Percentiles rank a stretch among this genome's conserved stretches.
phyloP scores from a whole-genome alignment of 139 green algal species.

The Zygnema circumcarinatum region DNA sequence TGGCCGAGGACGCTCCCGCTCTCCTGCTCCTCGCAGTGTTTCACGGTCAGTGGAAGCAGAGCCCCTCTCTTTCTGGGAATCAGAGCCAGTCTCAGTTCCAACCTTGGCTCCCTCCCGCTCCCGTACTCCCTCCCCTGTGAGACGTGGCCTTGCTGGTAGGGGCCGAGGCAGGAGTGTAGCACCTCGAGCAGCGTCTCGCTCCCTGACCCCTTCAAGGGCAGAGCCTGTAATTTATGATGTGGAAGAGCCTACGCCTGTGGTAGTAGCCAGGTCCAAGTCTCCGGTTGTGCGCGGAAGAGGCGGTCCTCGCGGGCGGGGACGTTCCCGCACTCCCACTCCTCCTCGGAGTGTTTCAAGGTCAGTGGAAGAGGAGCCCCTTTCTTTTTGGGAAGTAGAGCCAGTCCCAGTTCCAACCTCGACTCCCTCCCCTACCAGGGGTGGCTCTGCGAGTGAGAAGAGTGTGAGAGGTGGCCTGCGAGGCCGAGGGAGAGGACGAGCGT shows the following conservation, averaged over 20 bases:
- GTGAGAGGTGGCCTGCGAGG: too few species aligned
- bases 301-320: neutral
- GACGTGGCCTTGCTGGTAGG: neutral
- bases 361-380: neutral
- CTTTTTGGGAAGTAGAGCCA: neutral
- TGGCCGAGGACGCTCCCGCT: neutral
- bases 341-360: too few species aligned
- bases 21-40: neutral
- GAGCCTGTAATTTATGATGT: too few species aligned
- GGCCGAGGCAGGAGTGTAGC: neutral
- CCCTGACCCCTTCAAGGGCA: too few species aligned
- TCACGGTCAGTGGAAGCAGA: neutral
- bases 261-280: neutral
- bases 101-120: neutral
- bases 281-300: neutral
- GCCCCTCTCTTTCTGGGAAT: too few species aligned
- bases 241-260: neutral
- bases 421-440: too few species aligned
- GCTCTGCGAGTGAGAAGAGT: too few species aligned
- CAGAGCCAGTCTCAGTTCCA: neutral
- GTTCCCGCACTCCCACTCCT: neutral
- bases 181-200: too few species aligned
- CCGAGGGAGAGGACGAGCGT: too few species aligned
- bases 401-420: neutral
- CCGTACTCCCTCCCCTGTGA: neutral